A percentile compares a stretch with the other conserved stretches of the same genome.
These are phyloP conservation scores for Paxillus involutus DNA, from an alignment of 768 basidiomycete species.

Conservation along the genomic window DNA sequence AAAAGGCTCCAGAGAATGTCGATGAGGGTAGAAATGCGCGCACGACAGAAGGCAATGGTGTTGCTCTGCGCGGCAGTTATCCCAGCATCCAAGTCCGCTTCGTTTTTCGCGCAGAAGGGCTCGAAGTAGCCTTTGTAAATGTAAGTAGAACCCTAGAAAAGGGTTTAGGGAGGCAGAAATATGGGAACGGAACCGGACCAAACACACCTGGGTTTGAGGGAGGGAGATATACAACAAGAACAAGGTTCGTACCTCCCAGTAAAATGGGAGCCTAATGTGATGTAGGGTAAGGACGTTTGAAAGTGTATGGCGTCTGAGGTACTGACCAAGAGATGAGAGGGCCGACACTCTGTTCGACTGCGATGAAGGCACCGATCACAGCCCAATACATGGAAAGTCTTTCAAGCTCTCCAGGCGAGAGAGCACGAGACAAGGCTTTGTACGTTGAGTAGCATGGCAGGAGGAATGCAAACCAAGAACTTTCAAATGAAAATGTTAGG, in stretches of 20 bases:
- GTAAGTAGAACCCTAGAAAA: slow-evolving; percentile 60
- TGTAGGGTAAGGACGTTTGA: slow-evolving; percentile 15
- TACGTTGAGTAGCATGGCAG: slow-evolving; percentile 65
- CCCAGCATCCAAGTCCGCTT: slow-evolving; percentile 58
- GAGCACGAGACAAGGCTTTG: slow-evolving; percentile 60
- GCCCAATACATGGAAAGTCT: slow-evolving; percentile 64
- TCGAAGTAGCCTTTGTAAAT: slow-evolving; percentile 60
- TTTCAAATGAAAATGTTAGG: slow-evolving; percentile 21
- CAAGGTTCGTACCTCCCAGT: slow-evolving; percentile 70
- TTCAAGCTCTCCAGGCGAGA: slow-evolving; percentile 53
- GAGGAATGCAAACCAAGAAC: slow-evolving; percentile 72
- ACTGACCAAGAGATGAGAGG: slow-evolving; percentile 67
- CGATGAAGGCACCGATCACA: slow-evolving; percentile 58
- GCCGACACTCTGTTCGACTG: slow-evolving; percentile 62
- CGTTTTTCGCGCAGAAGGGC: slow-evolving; percentile 60
- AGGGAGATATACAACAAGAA: slow-evolving; percentile 68
- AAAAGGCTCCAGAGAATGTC: slow-evolving; percentile 44
- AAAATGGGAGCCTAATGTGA: slow-evolving; percentile 64
- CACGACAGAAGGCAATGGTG: slow-evolving; percentile 52
- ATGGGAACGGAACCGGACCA: not conserved
- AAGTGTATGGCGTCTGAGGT: not conserved
- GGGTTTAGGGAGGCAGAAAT: slow-evolving; percentile 6
- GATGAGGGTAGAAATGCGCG: slow-evolving; percentile 48
- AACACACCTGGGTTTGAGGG: slow-evolving; percentile 64
- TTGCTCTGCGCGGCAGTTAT: slow-evolving; percentile 56